phyloP scores from a whole-genome alignment of 257 asterid genomes.

The Schizonepeta tenuifolia region DNA sequence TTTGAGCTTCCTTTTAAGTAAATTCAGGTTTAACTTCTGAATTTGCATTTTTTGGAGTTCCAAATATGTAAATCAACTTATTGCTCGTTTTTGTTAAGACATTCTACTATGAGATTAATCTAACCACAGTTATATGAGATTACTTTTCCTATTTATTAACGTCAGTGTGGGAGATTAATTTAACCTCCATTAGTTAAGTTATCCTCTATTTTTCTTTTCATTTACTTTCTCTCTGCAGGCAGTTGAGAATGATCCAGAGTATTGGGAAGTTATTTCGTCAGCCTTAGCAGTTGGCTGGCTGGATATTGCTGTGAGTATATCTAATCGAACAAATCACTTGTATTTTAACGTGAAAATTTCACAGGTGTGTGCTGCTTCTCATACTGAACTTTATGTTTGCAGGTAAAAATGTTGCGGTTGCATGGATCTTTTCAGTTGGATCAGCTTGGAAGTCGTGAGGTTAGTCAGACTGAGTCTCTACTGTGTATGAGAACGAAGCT shows the following conservation, averaged over 20 bases:
- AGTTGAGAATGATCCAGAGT: conserved; percentile 83
- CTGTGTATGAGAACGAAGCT: not conserved
- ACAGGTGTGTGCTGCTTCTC: conserved; percentile 27
- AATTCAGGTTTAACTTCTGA: conserved; percentile 16
- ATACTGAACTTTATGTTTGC: conserved; percentile 34
- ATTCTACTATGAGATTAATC: conserved; percentile 1
- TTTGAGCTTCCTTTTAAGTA: conserved; percentile 21
- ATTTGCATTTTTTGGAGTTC: not conserved
- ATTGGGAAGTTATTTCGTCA: conserved; percentile 89
- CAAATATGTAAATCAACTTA: conserved; percentile 12
- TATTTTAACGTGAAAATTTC: conserved; percentile 1
- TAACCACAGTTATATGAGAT: not conserved
- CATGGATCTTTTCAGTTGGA: conserved; percentile 87
- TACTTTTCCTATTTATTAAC: conserved; percentile 5
- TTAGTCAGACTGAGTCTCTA: conserved; percentile 31
- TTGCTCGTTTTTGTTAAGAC: not conserved
- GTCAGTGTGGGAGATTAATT: conserved; percentile 3
- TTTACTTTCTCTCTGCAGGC: conserved; percentile 48
- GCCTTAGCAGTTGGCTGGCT: conserved; percentile 97
- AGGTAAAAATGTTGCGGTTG: conserved; percentile 86
- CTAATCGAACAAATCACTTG: conserved; percentile 1
- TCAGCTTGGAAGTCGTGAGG: conserved; percentile 94
- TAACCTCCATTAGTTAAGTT: conserved; percentile 4
- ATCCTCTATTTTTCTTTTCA: not conserved
- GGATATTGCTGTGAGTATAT: conserved; percentile 72